Base-by-base conservation (phyloP, 495 filamentous ascomycete genomes). In the Aspergillus leporis region DNA sequence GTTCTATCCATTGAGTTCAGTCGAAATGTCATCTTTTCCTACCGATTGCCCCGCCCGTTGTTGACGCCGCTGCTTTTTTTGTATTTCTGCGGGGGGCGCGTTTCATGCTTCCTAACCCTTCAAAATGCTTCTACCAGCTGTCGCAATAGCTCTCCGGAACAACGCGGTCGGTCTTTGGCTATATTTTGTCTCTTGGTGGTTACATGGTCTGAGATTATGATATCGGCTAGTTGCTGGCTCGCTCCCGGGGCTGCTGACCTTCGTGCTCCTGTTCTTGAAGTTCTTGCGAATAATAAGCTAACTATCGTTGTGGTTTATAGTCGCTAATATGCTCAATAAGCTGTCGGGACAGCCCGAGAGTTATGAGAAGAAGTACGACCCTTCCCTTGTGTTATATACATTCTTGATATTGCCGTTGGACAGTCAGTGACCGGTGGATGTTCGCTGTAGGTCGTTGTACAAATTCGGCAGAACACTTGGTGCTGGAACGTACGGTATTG, bases 401-500 rank as follows among this genome's bases (percentile, higher is more conserved):
- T 49, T 53, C 57, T 40, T 16, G 1, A 53, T 48, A 16, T 9
- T n/a, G 8, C 46, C 22, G 23, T 21, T 41, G 38, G 1, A 51
- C 8, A 47, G 47, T 40, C 48, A 55, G 52, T 60, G 31, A 64
- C 59, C 41, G 56, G 41, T 55, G 66, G 53, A 49, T 34, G 55
- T 49, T 34, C 28, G 8, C 36, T 60, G 21, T 61, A 96, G 92
- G 76, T 79, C 90, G 53, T 86, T 87, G 70, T 99, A 99, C 71
- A 86, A 81, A 55, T 95, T 99, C 71, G 93, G 95, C 56, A 85
- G 89, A 67, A 98, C 95, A 22, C 81, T 99, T 41, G 94, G 94
- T 68, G 94, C 94, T 49, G 94, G 94, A 56, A 99, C 94, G 65
- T 99, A 99, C 78, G 94, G 94, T 62, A 97, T 99, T 67, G 94